Base-by-base conservation (phyloP, 306 rosid genomes). In the Lupinus albus region DNA sequence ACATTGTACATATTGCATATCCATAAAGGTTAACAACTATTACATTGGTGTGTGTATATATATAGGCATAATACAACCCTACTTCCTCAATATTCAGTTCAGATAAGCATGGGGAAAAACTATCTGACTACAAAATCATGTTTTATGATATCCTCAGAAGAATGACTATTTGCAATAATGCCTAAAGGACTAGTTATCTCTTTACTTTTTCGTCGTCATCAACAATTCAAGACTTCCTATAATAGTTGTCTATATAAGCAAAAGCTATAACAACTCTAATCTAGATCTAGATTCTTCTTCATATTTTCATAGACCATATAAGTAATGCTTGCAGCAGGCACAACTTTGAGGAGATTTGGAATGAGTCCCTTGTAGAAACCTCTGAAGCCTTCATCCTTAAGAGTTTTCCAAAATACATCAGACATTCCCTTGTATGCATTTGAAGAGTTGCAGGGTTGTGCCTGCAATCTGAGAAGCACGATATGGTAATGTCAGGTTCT, bases 271-370 rank as follows among this genome's bases (percentile, higher is more conserved):
- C 61, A 50, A 44, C 35, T 62, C 86, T 79, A 82, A 1, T 68
- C 76, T 55, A 82, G 75, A 41, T 79, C 84, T 13, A 82, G 62
- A 25, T 48, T 79, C 77, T 79, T 82, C 72, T 82, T 82, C 86
- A 79, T 79, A 65, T 12, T 72, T 68, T 82, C 86, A 68, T 82
- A 82, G 62, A 79, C 84, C 83, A 82, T 38, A 17, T 82, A 82
- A 45, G 86, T 82, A 68, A 82, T 82, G 75, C 86, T 79, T 35
- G 86, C 86, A 76, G 86, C 81, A 28, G 86, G 86, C 64, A 82
- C 86, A 64, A 82, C 86, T 82, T 82, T 82, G 61, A 82, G 84
- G 63, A 82, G 86, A 72, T 82, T 82, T 18, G 86, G 86, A 76
- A 82, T 45, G 45, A 82, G 86, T 28, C 86, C 86, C 65, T 79